These are phyloP conservation scores for Candida railenensis DNA, from an alignment of 805 yeast species.

Conservation along the genomic window DNA sequence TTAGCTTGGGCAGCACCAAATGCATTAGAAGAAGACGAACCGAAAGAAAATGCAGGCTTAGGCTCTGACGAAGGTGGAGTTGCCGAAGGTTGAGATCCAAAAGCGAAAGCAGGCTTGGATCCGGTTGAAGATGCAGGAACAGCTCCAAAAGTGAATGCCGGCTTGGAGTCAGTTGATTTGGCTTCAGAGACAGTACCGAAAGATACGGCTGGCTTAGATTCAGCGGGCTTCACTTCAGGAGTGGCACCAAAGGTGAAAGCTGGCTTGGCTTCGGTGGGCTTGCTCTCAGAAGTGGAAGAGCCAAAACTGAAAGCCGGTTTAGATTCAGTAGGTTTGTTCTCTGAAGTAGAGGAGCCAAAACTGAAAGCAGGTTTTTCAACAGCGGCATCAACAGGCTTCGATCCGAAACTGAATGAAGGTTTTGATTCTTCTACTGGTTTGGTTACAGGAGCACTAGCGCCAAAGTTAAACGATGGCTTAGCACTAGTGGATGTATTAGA, in stretches of 20 bases:
- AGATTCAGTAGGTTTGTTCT: slow-evolving; percentile 6
- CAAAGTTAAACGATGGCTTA: slow-evolving; percentile 28
- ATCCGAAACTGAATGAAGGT: slow-evolving; percentile 24
- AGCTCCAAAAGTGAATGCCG: slow-evolving; percentile 23
- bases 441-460: slow-evolving; percentile 16
- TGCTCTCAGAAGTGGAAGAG: slow-evolving; percentile 4
- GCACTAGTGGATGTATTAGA: slow-evolving; percentile 15
- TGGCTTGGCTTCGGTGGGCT: slow-evolving; percentile 13
- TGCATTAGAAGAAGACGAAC: slow-evolving; percentile 10
- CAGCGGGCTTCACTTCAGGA: slow-evolving; percentile 13
- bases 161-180: slow-evolving; percentile 14
- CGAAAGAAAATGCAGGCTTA: slow-evolving; percentile 23
- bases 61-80: slow-evolving; percentile 4
- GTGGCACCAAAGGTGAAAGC: slow-evolving; percentile 18
- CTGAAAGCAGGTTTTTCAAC: slow-evolving; percentile 23
- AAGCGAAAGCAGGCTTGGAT: slow-evolving; percentile 11
- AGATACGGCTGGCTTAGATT: slow-evolving; percentile 23
- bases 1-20: slow-evolving; percentile 4
- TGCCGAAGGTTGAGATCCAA: slow-evolving; percentile 5
- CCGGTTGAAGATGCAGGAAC: slow-evolving; percentile 5
- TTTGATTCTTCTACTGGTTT: slow-evolving; percentile 19
- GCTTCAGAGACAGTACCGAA: slow-evolving; percentile 14
- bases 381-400: slow-evolving; percentile 6
- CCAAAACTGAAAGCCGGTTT: slow-evolving; percentile 23
- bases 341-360: slow-evolving; percentile 12